Base-by-base conservation (phyloP, 768 basidiomycete genomes). In the Boletellus ananas region DNA sequence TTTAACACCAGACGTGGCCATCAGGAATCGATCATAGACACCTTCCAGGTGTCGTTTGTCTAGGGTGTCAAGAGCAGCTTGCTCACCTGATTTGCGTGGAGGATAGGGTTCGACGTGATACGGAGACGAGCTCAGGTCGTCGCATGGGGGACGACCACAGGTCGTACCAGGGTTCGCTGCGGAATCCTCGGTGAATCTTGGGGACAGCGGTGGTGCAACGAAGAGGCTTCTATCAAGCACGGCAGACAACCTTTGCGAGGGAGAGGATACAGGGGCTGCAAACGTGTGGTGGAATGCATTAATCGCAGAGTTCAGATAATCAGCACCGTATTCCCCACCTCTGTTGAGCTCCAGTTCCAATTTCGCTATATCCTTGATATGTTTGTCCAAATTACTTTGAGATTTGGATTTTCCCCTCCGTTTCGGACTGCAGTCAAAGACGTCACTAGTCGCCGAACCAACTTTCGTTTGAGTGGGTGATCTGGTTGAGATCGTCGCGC, bases 1-100 rank as follows among this genome's bases (percentile, higher is more conserved):
- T 61, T 84, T 90, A 35, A 92, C 88, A 23, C 85, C 85, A 2
- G 83, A 79, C 1, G 86, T 87, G 11, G 87, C 84, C 85, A 90
- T 87, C 25, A 91, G 73, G 72, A 90, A 85, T 36, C 85, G 80
- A 57, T 92, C 90, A 53, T 91, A 92, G 16, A 86, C 84, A 48
- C 80, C 80, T 70, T 90, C 88, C 23, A 87, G 60, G 40, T 77
- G 79, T 36, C 77, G 81, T 50, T 72, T 79, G 49, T 75, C 76
- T 0, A 85, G 83, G 0, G 83, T 76, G 50, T 84, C 80, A 10
- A 76, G 60, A 17, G 61, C 55, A 4, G 59, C 58, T 11, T 66
- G 62, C 31, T 70, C 71, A 17, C 61, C 63, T 1, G 72, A 65
- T 49, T 73, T 69, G 50, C 80, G 70, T 3, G 75, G 62, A 11